Evolutionary conservation across 352 stramenopile species (phyloP).

Genomic region (Albugo laibachii): DNA sequence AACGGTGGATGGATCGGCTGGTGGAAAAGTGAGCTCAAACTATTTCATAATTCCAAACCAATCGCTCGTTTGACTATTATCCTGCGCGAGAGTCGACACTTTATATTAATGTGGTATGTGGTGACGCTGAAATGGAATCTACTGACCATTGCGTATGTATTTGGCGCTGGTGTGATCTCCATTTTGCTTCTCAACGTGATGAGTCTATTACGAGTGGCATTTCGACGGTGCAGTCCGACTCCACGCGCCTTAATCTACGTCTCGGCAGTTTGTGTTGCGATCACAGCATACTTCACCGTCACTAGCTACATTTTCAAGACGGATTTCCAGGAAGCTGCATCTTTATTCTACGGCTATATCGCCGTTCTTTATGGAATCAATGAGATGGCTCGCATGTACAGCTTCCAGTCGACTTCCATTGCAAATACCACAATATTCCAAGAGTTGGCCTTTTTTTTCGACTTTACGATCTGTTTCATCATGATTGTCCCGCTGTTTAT

Average conservation of each 20-base stretch:
- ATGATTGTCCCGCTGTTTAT: constrained; percentile 47
- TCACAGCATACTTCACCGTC: constrained; percentile 27
- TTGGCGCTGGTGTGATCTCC: constrained; percentile 26
- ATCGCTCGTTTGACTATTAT: constrained; percentile 50
- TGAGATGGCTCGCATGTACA: constrained; percentile 53
- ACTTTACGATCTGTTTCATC: constrained; percentile 45
- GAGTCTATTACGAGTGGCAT: constrained; percentile 18
- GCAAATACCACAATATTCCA: constrained; percentile 29
- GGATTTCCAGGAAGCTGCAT: constrained; percentile 18
- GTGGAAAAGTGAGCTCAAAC: constrained; percentile 45
- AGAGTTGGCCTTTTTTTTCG: constrained; percentile 60
- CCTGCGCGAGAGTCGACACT: constrained; percentile 47
- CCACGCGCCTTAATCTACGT: constrained; percentile 29
- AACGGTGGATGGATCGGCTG: constrained; percentile 53
- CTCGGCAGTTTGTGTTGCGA: constrained; percentile 9
- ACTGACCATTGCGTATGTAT: constrained; percentile 25
- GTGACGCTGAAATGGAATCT: constrained; percentile 23
- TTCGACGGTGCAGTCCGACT: constrained; percentile 19
- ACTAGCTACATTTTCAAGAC: constrained; percentile 8
- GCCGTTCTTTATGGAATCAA: constrained; percentile 48
- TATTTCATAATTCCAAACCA: constrained; percentile 40
- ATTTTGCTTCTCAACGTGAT: constrained; percentile 26
- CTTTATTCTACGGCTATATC: constrained; percentile 43
- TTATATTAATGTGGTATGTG: constrained; percentile 58
- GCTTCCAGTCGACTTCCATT: constrained; percentile 35